Evolutionary conservation across 805 yeast species (phyloP).

Genomic region (Kodamaea fukazawae): DNA sequence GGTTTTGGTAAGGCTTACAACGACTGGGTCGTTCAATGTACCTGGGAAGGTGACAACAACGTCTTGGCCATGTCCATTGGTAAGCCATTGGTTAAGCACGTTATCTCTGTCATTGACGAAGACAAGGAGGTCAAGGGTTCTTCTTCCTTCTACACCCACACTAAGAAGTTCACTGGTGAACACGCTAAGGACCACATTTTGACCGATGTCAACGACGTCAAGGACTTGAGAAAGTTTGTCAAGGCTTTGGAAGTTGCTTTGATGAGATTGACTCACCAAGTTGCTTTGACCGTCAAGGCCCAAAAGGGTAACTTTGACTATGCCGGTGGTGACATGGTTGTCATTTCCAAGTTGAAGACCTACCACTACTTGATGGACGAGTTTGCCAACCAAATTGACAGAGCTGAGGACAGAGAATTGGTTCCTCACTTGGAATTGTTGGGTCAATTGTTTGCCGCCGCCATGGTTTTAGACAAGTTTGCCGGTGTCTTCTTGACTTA

Average conservation of each 20-base stretch:
- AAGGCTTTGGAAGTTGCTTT: constrained; percentile 38
- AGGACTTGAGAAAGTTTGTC: constrained; percentile 30
- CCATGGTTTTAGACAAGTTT: constrained; percentile 62
- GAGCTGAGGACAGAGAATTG: constrained; percentile 38
- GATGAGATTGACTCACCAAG: constrained; percentile 34
- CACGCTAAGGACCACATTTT: constrained; percentile 25
- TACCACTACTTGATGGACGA: constrained; percentile 45
- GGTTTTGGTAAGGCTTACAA: constrained; percentile 85
- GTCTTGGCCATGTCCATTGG: constrained; percentile 83
- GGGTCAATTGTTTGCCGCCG: constrained; percentile 57
- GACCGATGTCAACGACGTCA: constrained; percentile 22
- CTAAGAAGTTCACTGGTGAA: constrained; percentile 23
- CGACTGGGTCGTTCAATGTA: constrained; percentile 97
- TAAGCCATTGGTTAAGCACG: constrained; percentile 62
- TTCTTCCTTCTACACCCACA: constrained; percentile 40
- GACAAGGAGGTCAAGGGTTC: constrained; percentile 48
- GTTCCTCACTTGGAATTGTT: constrained; percentile 50
- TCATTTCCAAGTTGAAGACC: constrained; percentile 50
- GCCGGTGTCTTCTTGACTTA: constrained; percentile 70
- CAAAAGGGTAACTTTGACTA: constrained; percentile 43
- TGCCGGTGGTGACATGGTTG: constrained; percentile 45
- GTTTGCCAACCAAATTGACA: constrained; percentile 35
- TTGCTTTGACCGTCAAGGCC: constrained; percentile 28
- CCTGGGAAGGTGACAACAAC: constrained; percentile 98
- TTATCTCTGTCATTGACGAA: constrained; percentile 29